These are phyloP conservation scores for Narthecium ossifragum DNA, from an alignment of 106 monocot genomes.

Conservation along the genomic window DNA sequence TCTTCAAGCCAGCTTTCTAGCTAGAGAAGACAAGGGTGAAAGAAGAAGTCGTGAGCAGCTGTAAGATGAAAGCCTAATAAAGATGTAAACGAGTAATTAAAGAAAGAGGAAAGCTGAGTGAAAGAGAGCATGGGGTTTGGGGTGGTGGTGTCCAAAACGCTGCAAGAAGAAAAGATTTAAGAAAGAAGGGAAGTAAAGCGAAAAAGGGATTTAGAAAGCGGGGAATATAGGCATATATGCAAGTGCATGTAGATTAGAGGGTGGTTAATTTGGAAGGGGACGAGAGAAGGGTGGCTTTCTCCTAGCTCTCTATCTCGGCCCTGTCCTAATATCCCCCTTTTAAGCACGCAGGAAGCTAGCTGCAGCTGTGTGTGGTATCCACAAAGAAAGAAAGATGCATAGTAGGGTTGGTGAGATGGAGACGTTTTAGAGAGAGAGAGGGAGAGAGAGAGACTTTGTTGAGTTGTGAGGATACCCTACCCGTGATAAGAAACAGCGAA, in stretches of 20 bases:
- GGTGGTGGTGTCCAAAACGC: too few species aligned
- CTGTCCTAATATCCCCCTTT: too few species aligned
- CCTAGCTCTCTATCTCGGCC: too few species aligned
- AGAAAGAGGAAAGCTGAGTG: neutral
- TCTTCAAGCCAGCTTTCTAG: neutral
- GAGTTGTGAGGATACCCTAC: slow-evolving; percentile 11
- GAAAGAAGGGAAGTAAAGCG: neutral
- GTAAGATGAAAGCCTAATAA: neutral
- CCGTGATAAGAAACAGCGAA: neutral
- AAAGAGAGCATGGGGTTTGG: too few species aligned
- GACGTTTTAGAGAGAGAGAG: slow-evolving; percentile 2
- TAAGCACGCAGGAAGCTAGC: too few species aligned
- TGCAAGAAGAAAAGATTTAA: neutral
- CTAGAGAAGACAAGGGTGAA: neutral
- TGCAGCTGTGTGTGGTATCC: too few species aligned
- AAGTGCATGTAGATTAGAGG: too few species aligned
- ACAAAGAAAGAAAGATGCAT: neutral
- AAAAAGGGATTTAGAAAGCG: too few species aligned
- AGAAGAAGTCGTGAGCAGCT: neutral
- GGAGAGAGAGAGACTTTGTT: slow-evolving; percentile 4
- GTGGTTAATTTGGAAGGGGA: too few species aligned
- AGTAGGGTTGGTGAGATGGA: neutral
- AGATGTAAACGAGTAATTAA: neutral
- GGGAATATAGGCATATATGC: too few species aligned
- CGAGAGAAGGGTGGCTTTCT: too few species aligned